Percentiles rank a stretch among this genome's conserved stretches.
These are phyloP conservation scores for Rhodamnia rubescens DNA, from an alignment of 345 rosid genomes.

Conservation along the genomic window DNA sequence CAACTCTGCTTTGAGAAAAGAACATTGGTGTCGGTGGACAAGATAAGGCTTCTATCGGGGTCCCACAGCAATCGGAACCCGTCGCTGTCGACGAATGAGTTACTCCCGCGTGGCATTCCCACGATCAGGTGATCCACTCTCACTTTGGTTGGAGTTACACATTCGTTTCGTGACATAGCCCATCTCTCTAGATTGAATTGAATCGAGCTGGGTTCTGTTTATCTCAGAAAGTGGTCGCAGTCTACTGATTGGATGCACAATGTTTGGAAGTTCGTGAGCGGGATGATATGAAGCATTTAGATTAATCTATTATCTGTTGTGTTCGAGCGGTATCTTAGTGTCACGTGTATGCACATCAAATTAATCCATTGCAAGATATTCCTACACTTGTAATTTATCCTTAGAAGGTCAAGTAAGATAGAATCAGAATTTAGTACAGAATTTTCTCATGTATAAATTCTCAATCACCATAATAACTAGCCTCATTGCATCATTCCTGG, in stretches of 20 bases:
- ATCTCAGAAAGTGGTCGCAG: background rate
- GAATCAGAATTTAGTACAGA: too few species aligned
- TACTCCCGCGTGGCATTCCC: background rate
- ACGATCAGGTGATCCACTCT: background rate
- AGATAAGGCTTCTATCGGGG: background rate
- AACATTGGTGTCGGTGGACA: accelerated
- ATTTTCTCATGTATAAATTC: background rate
- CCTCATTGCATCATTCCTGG: too few species aligned
- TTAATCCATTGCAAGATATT: background rate
- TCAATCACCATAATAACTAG: too few species aligned
- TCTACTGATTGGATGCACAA: background rate
- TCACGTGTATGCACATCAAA: background rate
- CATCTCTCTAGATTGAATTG: background rate
- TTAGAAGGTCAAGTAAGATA: too few species aligned
- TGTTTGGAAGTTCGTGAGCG: background rate
- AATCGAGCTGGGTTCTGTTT: background rate
- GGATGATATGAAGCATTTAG: background rate
- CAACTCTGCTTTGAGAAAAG: background rate
- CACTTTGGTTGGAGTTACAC: background rate
- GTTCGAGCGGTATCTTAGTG: too few species aligned
- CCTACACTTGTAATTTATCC: too few species aligned
- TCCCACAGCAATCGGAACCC: background rate
- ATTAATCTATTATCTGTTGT: background rate
- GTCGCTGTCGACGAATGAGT: background rate
- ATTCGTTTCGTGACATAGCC: background rate